phyloP scores from a whole-genome alignment of 352 stramenopile species.

The Phytophthora hybrid region DNA sequence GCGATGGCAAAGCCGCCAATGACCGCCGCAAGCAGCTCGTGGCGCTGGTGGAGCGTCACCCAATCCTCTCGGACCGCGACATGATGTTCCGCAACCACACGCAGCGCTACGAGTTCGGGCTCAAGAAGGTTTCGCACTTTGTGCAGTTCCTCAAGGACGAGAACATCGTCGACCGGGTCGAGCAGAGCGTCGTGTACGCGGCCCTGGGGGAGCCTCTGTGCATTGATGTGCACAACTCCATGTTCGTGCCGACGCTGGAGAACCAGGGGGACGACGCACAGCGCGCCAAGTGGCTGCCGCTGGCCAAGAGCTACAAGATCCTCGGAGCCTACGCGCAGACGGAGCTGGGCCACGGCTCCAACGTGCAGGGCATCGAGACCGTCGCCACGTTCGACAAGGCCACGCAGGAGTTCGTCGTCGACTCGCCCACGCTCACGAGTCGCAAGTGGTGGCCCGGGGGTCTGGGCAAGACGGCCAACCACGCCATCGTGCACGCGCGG shows the following conservation, averaged over 20 bases:
- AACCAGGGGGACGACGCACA: slow-evolving; percentile 38
- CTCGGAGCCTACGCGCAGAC: slow-evolving; percentile 42
- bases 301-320: slow-evolving; percentile 40
- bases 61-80: slow-evolving; percentile 29
- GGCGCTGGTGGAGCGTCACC: slow-evolving; percentile 21
- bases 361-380: slow-evolving; percentile 45
- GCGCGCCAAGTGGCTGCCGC: slow-evolving; percentile 35
- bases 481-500: slow-evolving; percentile 42
- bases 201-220: slow-evolving; percentile 30
- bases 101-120: slow-evolving; percentile 28
- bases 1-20: slow-evolving; percentile 13
- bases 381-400: slow-evolving; percentile 70
- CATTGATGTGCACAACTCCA: slow-evolving; percentile 27
- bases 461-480: slow-evolving; percentile 45
- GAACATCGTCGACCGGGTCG: background rate
- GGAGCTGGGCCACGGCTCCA: slow-evolving; percentile 45
- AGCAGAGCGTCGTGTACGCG: slow-evolving; percentile 29
- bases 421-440: slow-evolving; percentile 94
- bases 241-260: slow-evolving; percentile 43
- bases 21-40: slow-evolving; percentile 19
- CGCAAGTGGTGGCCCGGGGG: slow-evolving; percentile 95
- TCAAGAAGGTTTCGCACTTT: slow-evolving; percentile 31
- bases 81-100: slow-evolving; percentile 33
- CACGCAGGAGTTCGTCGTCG: slow-evolving; percentile 93
- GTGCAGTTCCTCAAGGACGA: slow-evolving; percentile 20